phyloP scores from a whole-genome alignment of 805 yeast genomes.

The Saccharomyces paradoxus region DNA sequence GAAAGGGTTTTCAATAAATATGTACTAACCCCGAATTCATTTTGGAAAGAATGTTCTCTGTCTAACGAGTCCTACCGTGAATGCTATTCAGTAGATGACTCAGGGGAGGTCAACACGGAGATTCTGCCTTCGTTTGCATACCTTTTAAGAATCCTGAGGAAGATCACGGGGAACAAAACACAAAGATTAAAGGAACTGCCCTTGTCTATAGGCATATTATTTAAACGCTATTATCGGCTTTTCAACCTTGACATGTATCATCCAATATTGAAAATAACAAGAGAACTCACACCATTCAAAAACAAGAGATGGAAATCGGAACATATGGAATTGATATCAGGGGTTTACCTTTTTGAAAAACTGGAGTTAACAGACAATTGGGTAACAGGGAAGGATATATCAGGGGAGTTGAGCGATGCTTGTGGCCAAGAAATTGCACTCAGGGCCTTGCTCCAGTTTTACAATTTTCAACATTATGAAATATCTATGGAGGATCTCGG shows the following conservation, averaged over 20 bases:
- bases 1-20: constrained; percentile 27
- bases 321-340: constrained; percentile 88
- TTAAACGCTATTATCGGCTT: constrained; percentile 40
- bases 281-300: constrained; percentile 77
- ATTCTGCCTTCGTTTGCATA: constrained; percentile 19
- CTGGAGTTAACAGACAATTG: constrained; percentile 74
- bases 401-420: constrained; percentile 65
- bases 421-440: constrained; percentile 81
- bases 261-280: constrained; percentile 66
- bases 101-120: neutral
- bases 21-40: constrained; percentile 13
- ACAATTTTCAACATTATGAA: constrained; percentile 55
- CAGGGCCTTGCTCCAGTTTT: constrained; percentile 68
- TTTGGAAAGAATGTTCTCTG: constrained; percentile 26
- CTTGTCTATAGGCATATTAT: constrained; percentile 25
- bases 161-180: constrained; percentile 56
- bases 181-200: constrained; percentile 45
- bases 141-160: constrained; percentile 44
- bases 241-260: constrained; percentile 55
- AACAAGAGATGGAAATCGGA: constrained; percentile 90
- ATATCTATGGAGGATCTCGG: constrained; percentile 49
- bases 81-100: neutral
- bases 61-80: constrained; percentile 8
- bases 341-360: constrained; percentile 69
- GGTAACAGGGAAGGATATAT: constrained; percentile 76